Evolutionary conservation across 768 basidiomycete species (phyloP).

Genomic region (Rhodotorula graminis): DNA sequence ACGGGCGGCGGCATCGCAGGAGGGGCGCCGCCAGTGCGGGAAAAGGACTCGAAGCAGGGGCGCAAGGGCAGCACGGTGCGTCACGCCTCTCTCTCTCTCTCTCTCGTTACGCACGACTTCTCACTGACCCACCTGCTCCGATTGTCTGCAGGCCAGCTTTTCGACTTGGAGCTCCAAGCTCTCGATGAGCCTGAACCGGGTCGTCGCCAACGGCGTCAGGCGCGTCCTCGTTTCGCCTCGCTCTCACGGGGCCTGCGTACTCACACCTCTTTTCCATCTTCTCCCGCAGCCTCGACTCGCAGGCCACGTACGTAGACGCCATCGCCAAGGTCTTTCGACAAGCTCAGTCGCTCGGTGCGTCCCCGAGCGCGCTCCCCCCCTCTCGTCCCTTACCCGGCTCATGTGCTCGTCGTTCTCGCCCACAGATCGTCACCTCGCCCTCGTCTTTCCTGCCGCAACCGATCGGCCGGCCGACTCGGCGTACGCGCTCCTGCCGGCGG

Average conservation of each 20-base stretch:
- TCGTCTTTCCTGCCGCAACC: not conserved
- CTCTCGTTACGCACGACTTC: too few relatives aligned
- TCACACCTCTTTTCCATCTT: not conserved
- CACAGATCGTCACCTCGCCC: constrained; percentile 22
- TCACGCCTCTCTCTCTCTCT: not conserved
- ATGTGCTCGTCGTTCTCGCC: too few relatives aligned
- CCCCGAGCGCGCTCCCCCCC: not conserved
- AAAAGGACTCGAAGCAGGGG: constrained; percentile 52
- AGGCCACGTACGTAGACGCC: constrained; percentile 72
- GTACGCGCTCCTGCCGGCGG: constrained; percentile 56
- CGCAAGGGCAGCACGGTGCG: constrained; percentile 23
- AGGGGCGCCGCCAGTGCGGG: constrained; percentile 68
- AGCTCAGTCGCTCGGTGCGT: constrained; percentile 60
- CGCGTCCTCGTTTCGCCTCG: constrained; percentile 12
- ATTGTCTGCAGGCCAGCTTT: constrained; percentile 33
- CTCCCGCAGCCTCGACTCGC: constrained; percentile 70
- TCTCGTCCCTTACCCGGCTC: too few relatives aligned
- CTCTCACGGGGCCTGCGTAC: not conserved
- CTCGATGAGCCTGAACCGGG: constrained; percentile 34
- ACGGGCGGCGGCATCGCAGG: constrained; percentile 46
- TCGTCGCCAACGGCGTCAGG: constrained; percentile 41
- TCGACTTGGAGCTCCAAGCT: constrained; percentile 40
- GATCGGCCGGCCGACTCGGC: constrained; percentile 51
- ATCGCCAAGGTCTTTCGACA: constrained; percentile 67
- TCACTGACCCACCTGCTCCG: not conserved